Base-by-base conservation (phyloP, 1,284 basidiomycete species). In the Ustilago loliicola region DNA sequence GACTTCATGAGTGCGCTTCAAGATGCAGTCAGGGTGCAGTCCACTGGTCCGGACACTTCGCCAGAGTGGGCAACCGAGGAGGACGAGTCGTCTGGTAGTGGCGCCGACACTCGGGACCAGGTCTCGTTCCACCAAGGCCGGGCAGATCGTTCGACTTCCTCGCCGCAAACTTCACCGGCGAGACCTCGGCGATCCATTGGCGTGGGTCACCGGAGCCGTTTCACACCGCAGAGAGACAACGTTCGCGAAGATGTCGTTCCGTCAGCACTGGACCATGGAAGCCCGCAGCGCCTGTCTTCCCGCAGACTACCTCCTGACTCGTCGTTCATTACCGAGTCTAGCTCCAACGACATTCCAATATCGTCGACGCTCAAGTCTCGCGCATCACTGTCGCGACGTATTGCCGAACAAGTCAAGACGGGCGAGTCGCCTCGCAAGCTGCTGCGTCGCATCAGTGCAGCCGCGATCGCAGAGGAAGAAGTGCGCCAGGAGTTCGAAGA, bases 361-460 rank as follows among this genome's bases (percentile, higher is more conserved):
- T 77, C 75, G 4, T 77, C 75, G 1, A 73, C 75, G 21, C 66
- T 73, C 55, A 72, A 67, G 54, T 77, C 71, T 27, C 75, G 71
- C 32, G 69, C 67, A 6, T 75, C 67, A 4, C 47, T 75, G 3
- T 69, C 72, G 30, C 51, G 72, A 25, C 66, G 65, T 11, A 66
- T 67, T n/a, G 64, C 73, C 9, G 56, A 56, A 23, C 73, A 71
- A 13, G 50, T 56, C 29, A 52, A 52, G 53, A 59, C 59, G 25
- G 61, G 30, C 34, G 79, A 82, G 17, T 81, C 80, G 2, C 81
- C 81, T 11, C 62, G 77, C 50, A 83, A 81, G 60, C 58, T 81
- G 38, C 55, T 83, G 7, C 66, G 81, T 25, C 67, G 69, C 38
- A 81, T 77, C 66, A 80, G 74, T 47, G 81, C 81, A 25, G 73